Evolutionary conservation across 805 yeast genomes (phyloP).

Genomic region (Middelhovenomyces tepae): DNA sequence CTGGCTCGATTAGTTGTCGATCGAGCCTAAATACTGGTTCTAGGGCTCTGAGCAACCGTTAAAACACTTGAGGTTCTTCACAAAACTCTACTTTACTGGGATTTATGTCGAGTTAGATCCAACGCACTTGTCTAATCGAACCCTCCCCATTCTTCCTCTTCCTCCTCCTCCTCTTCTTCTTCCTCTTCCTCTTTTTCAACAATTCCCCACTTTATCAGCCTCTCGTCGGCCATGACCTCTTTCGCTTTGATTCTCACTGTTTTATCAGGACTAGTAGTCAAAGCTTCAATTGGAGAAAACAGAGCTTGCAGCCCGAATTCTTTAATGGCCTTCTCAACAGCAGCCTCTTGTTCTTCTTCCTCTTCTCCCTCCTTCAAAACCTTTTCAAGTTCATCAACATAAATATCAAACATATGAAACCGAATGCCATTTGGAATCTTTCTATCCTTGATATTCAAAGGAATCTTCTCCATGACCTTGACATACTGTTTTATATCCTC

Average conservation of each 20-base stretch:
- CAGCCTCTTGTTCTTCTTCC: conserved; percentile 27
- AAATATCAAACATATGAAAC: conserved; percentile 76
- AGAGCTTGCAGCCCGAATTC: conserved; percentile 47
- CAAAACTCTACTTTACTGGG: no score
- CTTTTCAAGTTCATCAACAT: conserved; percentile 73
- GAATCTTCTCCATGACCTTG: conserved; percentile 34
- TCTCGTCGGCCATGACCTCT: conserved; percentile 56
- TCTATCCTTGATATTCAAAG: conserved; percentile 41
- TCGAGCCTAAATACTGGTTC: no score
- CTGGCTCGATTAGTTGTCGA: no score
- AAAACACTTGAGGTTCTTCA: no score
- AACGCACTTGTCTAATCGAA: no score
- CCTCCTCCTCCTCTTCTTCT: conserved; percentile 25
- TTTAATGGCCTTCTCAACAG: conserved; percentile 16
- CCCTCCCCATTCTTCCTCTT: conserved; percentile 29
- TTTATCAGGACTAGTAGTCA: conserved; percentile 47
- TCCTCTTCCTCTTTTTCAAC: conserved; percentile 18
- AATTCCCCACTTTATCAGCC: conserved; percentile 57
- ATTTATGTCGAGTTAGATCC: no score
- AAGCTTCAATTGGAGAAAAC: conserved; percentile 49
- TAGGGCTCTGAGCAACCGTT: no score
- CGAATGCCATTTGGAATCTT: conserved; percentile 68
- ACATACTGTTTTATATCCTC: conserved; percentile 33
- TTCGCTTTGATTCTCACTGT: conserved; percentile 56
- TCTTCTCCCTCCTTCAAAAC: conserved; percentile 43